Evolutionary conservation across 2,329 filamentous ascomycete species (phyloP).

Genomic region (Fusarium sp.): DNA sequence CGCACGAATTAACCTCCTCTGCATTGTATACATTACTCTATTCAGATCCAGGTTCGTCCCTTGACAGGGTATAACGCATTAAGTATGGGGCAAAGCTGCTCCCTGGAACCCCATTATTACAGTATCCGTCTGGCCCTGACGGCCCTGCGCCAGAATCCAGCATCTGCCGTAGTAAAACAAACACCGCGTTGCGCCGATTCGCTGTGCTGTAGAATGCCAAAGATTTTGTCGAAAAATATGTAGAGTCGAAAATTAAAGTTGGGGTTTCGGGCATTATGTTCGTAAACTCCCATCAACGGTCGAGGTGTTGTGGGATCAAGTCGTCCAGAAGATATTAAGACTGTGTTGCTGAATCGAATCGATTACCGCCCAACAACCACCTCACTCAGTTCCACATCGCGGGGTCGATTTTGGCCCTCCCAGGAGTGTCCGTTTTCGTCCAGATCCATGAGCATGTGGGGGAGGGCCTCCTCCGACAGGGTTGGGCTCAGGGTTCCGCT

Average conservation of each 20-base stretch:
- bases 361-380: constrained; percentile 57
- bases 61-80: constrained; percentile 48
- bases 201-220: constrained; percentile 57
- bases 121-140: constrained; percentile 43
- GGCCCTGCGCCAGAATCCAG: constrained; percentile 45
- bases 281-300: constrained; percentile 36
- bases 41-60: constrained; percentile 44
- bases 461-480: constrained; percentile 58
- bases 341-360: constrained; percentile 3
- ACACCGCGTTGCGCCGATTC: constrained; percentile 53
- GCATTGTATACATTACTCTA: constrained; percentile 57
- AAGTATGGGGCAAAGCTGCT: constrained; percentile 27
- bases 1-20: constrained; percentile 53
- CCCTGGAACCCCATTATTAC: constrained; percentile 44
- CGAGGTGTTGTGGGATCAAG: constrained; percentile 21
- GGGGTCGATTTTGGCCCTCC: constrained; percentile 45
- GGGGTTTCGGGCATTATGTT: constrained; percentile 45
- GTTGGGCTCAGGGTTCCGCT: constrained; percentile 64
- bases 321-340: constrained; percentile 15
- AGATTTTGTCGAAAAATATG: constrained; percentile 48
- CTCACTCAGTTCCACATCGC: constrained; percentile 60
- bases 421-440: constrained; percentile 50
- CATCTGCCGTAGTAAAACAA: constrained; percentile 46
- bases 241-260: constrained; percentile 50
- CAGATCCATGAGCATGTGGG: constrained; percentile 52